Base-by-base conservation (phyloP, 169 alveolate species). In the Theileria annulata region DNA sequence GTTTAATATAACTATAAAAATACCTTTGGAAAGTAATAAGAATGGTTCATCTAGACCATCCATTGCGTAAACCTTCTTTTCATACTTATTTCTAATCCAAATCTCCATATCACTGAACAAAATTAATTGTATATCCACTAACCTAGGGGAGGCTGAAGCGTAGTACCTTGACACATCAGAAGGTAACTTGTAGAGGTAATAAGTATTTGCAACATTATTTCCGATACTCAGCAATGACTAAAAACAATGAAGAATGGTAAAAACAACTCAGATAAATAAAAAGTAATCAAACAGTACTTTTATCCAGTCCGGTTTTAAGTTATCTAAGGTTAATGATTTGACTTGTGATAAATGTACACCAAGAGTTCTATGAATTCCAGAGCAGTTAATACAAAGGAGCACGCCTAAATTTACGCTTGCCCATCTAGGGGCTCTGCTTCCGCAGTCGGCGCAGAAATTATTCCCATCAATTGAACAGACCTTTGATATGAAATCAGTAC, bases 361-460 rank as follows among this genome's bases (percentile, higher is more conserved):
- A 37, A 98, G 92, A 81, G 90, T 93, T 68, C 99, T 88, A 80
- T 98, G 99, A 27, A 94, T 84, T 17, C 99, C 99, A 62, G 98
- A 94, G 88, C 99, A 98, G 73, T 96, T 96, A 49, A 98, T 94
- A 72, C 99, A 98, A 25, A 98, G 82, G 83, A 90, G 84, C 21
- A 96, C 95, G 28, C 99, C 99, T 23, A 96, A 89, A 77, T 96
- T 96, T 33, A 96, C 89, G 64, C 98, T 92, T 6, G 98, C 99
- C 99, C 99, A 98, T 47, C 98, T 81, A 9, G 99, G 99, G 59
- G 95, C 86, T 28, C 95, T 79, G 35, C 96, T 88, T 25, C 97
- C 95, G 74, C 99, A 98, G 77, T 98, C 99, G 15, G 99, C 99
- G 87, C 99, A 97, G 63, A 56, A 78, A 79, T 86, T 92, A 89